A percentile compares a stretch with the other conserved stretches of the same genome.
phyloP scores from a whole-genome alignment of 202 grass and related monocot genomes.

The Hordeum pubiflorum region DNA sequence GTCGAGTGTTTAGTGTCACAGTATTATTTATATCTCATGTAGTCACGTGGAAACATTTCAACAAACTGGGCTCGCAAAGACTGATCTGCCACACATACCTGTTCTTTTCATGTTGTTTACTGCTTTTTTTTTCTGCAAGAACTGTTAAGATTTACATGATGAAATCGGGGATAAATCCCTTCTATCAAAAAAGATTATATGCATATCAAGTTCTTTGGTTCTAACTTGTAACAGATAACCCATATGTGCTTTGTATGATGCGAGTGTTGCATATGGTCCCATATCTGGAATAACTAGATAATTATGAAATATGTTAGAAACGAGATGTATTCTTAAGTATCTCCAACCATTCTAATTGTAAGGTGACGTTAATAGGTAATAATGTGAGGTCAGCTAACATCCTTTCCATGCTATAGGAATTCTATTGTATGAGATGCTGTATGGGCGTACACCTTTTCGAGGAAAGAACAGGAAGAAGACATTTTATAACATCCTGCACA shows the following conservation, averaged over 20 bases:
- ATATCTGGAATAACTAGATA: conserved; percentile 8
- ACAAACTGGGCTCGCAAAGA: too few relatives aligned
- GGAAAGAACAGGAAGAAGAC: conserved; percentile 95
- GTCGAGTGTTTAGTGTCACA: not conserved
- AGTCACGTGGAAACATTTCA: too few relatives aligned
- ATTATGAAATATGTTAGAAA: conserved; percentile 10
- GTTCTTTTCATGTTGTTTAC: too few relatives aligned
- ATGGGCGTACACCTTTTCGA: conserved; percentile 95
- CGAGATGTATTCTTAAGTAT: not conserved
- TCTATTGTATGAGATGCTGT: conserved; percentile 94
- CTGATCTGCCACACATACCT: too few relatives aligned
- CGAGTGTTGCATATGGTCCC: not conserved
- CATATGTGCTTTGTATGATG: not conserved
- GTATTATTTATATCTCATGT: not conserved
- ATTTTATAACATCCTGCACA: conserved; percentile 84
- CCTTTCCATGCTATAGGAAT: conserved; percentile 59
- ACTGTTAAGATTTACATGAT: too few relatives aligned
- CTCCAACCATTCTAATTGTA: not conserved
- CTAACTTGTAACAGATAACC: not conserved
- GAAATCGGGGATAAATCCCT: too few relatives aligned
- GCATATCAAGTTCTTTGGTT: not conserved
- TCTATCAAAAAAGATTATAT: not conserved
- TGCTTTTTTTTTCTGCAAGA: too few relatives aligned
- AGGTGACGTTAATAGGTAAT: not conserved
- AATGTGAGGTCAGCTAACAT: conserved; percentile 4